Evolutionary conservation across 805 yeast species (phyloP).

Genomic region (Cyberlindnera mrakii): DNA sequence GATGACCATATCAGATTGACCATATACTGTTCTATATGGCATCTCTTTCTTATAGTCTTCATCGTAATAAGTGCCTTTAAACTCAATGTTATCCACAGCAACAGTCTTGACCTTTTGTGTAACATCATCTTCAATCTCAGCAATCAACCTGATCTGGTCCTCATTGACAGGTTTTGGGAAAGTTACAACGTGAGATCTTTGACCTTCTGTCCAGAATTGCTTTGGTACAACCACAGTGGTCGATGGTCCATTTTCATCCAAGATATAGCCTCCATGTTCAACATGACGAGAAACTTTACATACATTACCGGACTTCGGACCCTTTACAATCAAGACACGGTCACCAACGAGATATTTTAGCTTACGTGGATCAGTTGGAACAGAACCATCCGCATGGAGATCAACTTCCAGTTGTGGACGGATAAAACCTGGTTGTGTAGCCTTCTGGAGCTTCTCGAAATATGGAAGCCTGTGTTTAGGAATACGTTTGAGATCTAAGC

Average conservation of each 20-base stretch:
- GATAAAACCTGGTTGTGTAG: conserved; percentile 31
- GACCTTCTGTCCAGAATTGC: conserved; percentile 65
- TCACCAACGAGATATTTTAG: conserved; percentile 71
- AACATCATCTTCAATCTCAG: conserved; percentile 60
- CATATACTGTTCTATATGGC: conserved; percentile 72
- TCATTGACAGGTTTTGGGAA: conserved; percentile 60
- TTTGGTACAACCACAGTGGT: conserved; percentile 64
- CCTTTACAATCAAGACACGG: conserved; percentile 64
- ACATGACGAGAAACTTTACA: conserved; percentile 57
- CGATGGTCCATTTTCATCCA: conserved; percentile 65
- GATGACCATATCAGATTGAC: conserved; percentile 60
- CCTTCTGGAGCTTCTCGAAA: conserved; percentile 25
- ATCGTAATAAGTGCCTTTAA: conserved; percentile 69
- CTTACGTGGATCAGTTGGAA: conserved; percentile 40
- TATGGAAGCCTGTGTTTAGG: conserved; percentile 26
- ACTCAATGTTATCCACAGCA: conserved; percentile 70
- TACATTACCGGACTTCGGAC: conserved; percentile 68
- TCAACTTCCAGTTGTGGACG: conserved; percentile 27
- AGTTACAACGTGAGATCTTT: conserved; percentile 62
- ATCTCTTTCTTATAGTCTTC: conserved; percentile 63
- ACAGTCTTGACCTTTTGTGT: conserved; percentile 60
- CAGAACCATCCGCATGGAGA: conserved; percentile 25
- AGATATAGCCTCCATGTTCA: conserved; percentile 55
- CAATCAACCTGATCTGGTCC: conserved; percentile 66
- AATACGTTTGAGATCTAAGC: conserved; percentile 25